Conservation (phyloP, 305 asterid genomes). For the Euphrasia arctica region DNA sequence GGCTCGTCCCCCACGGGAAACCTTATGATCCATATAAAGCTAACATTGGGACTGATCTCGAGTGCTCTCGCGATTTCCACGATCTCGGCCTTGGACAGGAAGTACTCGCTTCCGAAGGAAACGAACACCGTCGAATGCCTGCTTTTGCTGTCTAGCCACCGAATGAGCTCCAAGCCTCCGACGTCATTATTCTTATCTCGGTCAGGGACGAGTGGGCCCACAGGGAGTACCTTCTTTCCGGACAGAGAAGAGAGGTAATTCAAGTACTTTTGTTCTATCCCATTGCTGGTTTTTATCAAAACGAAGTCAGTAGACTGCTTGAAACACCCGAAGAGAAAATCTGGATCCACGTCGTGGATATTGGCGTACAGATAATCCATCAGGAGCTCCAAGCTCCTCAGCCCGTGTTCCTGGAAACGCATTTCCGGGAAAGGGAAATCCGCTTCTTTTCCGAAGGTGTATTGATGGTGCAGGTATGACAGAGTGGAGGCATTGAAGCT, state of each 20-base stretch:
- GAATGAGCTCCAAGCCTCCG: slow-evolving; percentile 21
- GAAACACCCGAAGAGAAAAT: slow-evolving; percentile 25
- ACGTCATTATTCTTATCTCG: background rate
- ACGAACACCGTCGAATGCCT: slow-evolving; percentile 27
- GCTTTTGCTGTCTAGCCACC: slow-evolving; percentile 28
- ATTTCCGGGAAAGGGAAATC: slow-evolving; percentile 23
- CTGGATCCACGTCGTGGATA: slow-evolving; percentile 28
- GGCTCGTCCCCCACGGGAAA: slow-evolving; percentile 14
- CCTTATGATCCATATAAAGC: slow-evolving; percentile 30
- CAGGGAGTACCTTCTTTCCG: slow-evolving; percentile 28
- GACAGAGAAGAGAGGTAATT: slow-evolving; percentile 30
- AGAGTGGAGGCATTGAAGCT: background rate
- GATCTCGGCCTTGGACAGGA: slow-evolving; percentile 28
- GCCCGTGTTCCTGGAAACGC: slow-evolving; percentile 20
- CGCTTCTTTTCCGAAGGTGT: slow-evolving; percentile 2
- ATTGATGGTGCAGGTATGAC: slow-evolving; percentile 19
- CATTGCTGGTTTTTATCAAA: slow-evolving; percentile 32
- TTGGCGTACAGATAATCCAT: slow-evolving; percentile 15
- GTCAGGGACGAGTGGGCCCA: slow-evolving; percentile 29
- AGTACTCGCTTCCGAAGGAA: slow-evolving; percentile 39
- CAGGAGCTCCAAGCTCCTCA: background rate
- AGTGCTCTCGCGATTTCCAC: slow-evolving; percentile 29
- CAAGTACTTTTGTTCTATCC: slow-evolving; percentile 35
- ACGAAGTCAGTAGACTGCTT: slow-evolving; percentile 25
- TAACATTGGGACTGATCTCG: slow-evolving; percentile 22